phyloP scores from a whole-genome alignment of 345 rosid species.

The Dipteronia sinensis region DNA sequence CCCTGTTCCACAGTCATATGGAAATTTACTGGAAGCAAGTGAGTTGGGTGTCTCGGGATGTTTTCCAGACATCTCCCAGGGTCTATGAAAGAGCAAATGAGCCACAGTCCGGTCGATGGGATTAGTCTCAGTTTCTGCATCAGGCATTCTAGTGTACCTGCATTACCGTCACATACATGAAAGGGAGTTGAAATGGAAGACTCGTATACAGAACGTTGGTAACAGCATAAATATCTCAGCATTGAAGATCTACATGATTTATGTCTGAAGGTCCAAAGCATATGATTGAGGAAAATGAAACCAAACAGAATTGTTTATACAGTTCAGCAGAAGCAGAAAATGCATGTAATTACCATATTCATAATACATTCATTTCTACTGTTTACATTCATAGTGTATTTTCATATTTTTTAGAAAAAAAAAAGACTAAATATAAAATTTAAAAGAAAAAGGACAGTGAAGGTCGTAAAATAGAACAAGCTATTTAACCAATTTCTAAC shows the following conservation, averaged over 20 bases:
- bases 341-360: neutral
- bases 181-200: neutral
- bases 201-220: neutral
- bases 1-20: conserved; percentile 37
- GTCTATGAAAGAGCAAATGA: conserved; percentile 84
- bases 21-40: conserved; percentile 49
- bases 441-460: too few relatives aligned
- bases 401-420: too few relatives aligned
- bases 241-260: neutral
- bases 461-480: too few relatives aligned
- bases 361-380: neutral
- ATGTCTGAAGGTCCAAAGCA: neutral
- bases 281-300: too few relatives aligned
- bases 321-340: neutral
- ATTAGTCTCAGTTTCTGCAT: conserved; percentile 82
- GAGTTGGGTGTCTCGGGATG: conserved; percentile 59
- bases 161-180: conserved; percentile 14
- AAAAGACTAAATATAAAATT: too few relatives aligned
- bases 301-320: too few relatives aligned
- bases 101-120: conserved; percentile 88
- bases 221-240: neutral
- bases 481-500: too few relatives aligned
- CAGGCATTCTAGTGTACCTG: conserved; percentile 56
- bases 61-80: conserved; percentile 49
- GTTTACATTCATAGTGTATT: neutral